phyloP scores from a whole-genome alignment of 495 filamentous ascomycete species.

The Aspergillus bridgeri region DNA sequence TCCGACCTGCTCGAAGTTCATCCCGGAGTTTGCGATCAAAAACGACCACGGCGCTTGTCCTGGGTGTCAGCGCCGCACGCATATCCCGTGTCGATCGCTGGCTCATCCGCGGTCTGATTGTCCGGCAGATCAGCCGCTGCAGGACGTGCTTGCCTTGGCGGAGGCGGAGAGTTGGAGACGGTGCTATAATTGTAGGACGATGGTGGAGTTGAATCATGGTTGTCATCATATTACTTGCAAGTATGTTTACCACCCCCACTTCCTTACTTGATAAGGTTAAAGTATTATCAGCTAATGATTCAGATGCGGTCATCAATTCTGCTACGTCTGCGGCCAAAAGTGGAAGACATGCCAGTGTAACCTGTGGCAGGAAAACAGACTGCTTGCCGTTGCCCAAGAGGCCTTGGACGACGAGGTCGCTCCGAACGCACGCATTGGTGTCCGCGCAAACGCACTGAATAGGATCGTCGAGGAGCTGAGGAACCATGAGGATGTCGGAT shows the following conservation, averaged over 20 bases:
- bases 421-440: background rate
- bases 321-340: conserved; percentile 9
- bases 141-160: conserved; percentile 15
- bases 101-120: conserved; percentile 19
- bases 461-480: conserved; percentile 3
- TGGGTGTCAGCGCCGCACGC: conserved; percentile 16
- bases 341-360: background rate
- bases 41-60: conserved; percentile 14
- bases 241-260: conserved; percentile 8
- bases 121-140: conserved; percentile 16
- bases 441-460: conserved; percentile 3
- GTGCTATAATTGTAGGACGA: conserved; percentile 17
- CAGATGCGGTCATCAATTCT: conserved; percentile 16
- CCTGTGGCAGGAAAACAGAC: background rate
- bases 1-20: conserved; percentile 21
- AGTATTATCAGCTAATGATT: background rate
- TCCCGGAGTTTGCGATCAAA: conserved; percentile 11
- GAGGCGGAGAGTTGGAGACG: conserved; percentile 14
- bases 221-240: conserved; percentile 24
- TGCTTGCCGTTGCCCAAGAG: background rate
- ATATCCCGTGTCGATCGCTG: conserved; percentile 14
- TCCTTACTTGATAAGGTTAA: background rate
- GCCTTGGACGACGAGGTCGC: background rate
- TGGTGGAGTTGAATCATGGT: conserved; percentile 17
- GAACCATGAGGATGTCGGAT: conserved; percentile 12